A percentile compares a stretch with the other conserved stretches of the same genome.
Conservation (phyloP, 2,329 filamentous ascomycete genomes). For the Stagonosporopsis tanaceti region DNA sequence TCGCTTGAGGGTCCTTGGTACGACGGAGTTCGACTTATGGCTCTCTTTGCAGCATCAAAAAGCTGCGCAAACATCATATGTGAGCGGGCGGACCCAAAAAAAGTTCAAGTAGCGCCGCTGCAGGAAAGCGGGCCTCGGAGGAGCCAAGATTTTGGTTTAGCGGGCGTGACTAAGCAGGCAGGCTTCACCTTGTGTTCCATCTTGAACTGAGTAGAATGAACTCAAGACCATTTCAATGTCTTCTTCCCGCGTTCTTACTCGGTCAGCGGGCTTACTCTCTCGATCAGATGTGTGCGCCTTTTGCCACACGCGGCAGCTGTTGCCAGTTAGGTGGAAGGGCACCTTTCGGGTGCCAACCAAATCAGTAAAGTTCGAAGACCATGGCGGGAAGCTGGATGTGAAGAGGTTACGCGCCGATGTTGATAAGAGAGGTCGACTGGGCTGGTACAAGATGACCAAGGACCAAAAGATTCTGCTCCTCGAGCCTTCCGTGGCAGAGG, state of each 20-base stretch:
- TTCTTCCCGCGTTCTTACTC: constrained; percentile 22
- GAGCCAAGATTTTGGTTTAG: constrained; percentile 7
- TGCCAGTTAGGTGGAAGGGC: not conserved
- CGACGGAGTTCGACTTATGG: constrained; percentile 44
- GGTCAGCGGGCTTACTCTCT: constrained; percentile 16
- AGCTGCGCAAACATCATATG: constrained; percentile 44
- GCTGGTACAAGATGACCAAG: constrained; percentile 30
- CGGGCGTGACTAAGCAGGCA: constrained; percentile 8
- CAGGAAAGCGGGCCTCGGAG: constrained; percentile 24
- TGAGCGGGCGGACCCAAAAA: constrained; percentile 13
- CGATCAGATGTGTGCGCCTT: constrained; percentile 27
- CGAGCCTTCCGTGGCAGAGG: constrained; percentile 27
- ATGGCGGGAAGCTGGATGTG: constrained; percentile 23
- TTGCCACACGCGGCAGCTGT: constrained; percentile 29
- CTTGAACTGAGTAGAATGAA: not conserved
- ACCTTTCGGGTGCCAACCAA: not conserved
- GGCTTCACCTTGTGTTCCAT: not conserved
- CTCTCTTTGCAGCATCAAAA: constrained; percentile 39
- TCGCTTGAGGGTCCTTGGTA: constrained; percentile 33
- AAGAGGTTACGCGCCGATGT: constrained; percentile 29
- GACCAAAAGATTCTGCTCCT: constrained; percentile 27
- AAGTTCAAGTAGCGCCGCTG: constrained; percentile 19
- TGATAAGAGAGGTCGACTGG: constrained; percentile 31
- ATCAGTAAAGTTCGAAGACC: not conserved
- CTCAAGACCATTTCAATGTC: constrained; percentile 27